phyloP scores from a whole-genome alignment of 1,284 basidiomycete species.

The Malassezia globosa region DNA sequence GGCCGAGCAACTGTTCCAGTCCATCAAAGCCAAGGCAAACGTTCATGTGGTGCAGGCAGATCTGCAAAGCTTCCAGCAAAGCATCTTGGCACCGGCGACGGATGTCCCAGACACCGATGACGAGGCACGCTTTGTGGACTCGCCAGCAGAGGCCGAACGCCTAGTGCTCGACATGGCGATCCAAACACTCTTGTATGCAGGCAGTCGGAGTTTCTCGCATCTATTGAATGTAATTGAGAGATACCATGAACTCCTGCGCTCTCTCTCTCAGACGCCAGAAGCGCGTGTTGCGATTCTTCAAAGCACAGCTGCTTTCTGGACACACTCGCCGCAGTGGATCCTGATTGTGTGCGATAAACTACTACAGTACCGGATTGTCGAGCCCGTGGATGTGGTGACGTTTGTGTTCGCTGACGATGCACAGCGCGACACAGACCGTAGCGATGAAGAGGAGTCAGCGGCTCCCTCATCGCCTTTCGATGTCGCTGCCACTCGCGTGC shows the following conservation, averaged over 20 bases:
- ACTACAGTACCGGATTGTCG: slow-evolving; percentile 94
- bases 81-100: slow-evolving; percentile 48
- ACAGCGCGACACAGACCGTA: slow-evolving; percentile 15
- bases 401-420: slow-evolving; percentile 59
- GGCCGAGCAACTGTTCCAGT: slow-evolving; percentile 66
- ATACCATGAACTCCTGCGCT: slow-evolving; percentile 77
- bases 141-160: slow-evolving; percentile 54
- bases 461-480: slow-evolving; percentile 13
- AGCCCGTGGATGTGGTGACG: slow-evolving; percentile 76
- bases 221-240: slow-evolving; percentile 91
- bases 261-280: slow-evolving; percentile 55
- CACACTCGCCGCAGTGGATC: slow-evolving; percentile 53
- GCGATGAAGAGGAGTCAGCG: slow-evolving; percentile 1
- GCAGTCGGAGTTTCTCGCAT: slow-evolving; percentile 91
- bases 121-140: slow-evolving; percentile 24
- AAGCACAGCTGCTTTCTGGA: slow-evolving; percentile 61
- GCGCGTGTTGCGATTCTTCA: slow-evolving; percentile 54
- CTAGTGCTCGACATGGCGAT: slow-evolving; percentile 68
- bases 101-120: slow-evolving; percentile 53
- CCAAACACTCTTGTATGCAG: slow-evolving; percentile 79
- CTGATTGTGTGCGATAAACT: slow-evolving; percentile 83
- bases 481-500: slow-evolving; percentile 13
- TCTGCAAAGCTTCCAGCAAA: slow-evolving; percentile 53
- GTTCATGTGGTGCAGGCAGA: slow-evolving; percentile 68
- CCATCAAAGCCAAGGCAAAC: slow-evolving; percentile 61